Evolutionary conservation across 768 basidiomycete genomes (phyloP).

Genomic region (Lentinula detonsa): DNA sequence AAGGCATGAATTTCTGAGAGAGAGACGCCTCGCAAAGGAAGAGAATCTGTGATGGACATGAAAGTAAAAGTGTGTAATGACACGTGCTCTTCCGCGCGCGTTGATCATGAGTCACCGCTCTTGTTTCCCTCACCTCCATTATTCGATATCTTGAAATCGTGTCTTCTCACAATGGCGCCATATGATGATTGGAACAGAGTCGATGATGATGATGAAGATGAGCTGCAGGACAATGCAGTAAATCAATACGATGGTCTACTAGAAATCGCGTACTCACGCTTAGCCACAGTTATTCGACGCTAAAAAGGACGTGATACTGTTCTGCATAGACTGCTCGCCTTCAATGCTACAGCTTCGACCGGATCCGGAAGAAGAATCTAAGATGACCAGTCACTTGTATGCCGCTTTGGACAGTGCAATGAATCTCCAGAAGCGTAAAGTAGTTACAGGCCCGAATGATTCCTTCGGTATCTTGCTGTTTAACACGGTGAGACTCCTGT

Average conservation of each 20-base stretch:
- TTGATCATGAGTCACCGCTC: not conserved
- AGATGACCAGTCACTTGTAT: conserved; percentile 70
- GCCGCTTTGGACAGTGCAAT: conserved; percentile 78
- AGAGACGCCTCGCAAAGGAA: conserved; percentile 22
- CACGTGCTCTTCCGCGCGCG: not conserved
- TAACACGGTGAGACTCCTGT: conserved; percentile 67
- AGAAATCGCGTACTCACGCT: not conserved
- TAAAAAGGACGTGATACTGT: conserved; percentile 84
- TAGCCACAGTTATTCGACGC: conserved; percentile 56
- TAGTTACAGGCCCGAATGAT: conserved; percentile 84
- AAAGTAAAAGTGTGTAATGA: not conserved
- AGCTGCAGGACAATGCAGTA: conserved; percentile 67
- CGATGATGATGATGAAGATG: conserved; percentile 80
- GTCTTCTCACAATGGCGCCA: conserved; percentile 45
- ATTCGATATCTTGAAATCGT: too few relatives aligned
- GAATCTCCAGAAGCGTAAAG: conserved; percentile 86
- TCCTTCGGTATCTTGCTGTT: conserved; percentile 87
- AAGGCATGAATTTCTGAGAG: conserved; percentile 8
- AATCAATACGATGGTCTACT: conserved; percentile 9
- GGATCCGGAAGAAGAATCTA: conserved; percentile 58
- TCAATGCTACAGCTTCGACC: conserved; percentile 79
- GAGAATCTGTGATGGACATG: not conserved
- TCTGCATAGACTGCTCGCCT: conserved; percentile 90
- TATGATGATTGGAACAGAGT: conserved; percentile 80
- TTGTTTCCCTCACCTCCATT: not conserved